These are phyloP conservation scores for Lactifluus subvellereus DNA, from an alignment of 768 basidiomycete species.

Conservation along the genomic window DNA sequence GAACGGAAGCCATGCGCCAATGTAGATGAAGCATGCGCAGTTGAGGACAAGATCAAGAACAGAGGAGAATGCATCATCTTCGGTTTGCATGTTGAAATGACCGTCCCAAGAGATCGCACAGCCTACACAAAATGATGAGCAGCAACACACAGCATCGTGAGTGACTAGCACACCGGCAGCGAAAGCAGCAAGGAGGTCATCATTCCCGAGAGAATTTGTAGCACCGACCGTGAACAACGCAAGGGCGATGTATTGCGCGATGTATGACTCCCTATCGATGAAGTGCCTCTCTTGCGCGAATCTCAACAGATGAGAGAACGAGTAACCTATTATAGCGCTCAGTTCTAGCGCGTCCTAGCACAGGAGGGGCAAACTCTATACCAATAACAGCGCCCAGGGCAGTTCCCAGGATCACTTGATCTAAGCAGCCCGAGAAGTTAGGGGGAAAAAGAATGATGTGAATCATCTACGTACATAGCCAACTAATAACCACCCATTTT, in stretches of 20 bases:
- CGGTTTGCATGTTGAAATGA: slow-evolving; percentile 70
- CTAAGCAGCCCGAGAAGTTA: slow-evolving; percentile 33
- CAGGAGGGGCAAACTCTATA: slow-evolving; percentile 1
- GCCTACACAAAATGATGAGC: slow-evolving; percentile 41
- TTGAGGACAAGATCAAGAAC: slow-evolving; percentile 87
- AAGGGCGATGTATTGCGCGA: slow-evolving; percentile 76
- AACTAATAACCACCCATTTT: slow-evolving; percentile 84
- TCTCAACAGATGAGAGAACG: slow-evolving; percentile 70
- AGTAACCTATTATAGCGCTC: slow-evolving; percentile 40
- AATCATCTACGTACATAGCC: slow-evolving; percentile 52
- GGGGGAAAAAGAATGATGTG: not conserved
- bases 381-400: slow-evolving; percentile 57
- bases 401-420: slow-evolving; percentile 76
- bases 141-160: not conserved
- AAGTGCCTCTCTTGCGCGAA: slow-evolving; percentile 54
- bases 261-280: slow-evolving; percentile 79
- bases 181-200: slow-evolving; percentile 88
- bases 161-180: slow-evolving; percentile 52
- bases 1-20: slow-evolving; percentile 84
- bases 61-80: slow-evolving; percentile 82
- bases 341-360: not conserved
- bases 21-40: slow-evolving; percentile 75
- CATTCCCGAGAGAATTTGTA: slow-evolving; percentile 72
- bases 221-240: slow-evolving; percentile 74
- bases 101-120: slow-evolving; percentile 91